Percentiles rank a stretch among this genome's conserved stretches.
Conservation (phyloP, 768 basidiomycete species). For the Phanerochaete sordida region DNA sequence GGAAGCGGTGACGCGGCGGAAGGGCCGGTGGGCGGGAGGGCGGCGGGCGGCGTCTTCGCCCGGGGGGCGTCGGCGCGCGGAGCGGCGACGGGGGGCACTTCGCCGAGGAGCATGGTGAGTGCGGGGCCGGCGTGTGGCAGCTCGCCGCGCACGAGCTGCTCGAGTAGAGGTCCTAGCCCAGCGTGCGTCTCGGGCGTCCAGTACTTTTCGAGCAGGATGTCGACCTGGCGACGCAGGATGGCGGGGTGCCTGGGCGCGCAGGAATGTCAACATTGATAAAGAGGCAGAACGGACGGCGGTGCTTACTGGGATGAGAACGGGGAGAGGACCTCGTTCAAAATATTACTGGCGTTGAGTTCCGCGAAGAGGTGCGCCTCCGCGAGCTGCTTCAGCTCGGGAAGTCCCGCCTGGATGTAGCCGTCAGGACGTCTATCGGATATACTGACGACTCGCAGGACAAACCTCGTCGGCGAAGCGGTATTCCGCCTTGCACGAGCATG, state of each 20-base stretch:
- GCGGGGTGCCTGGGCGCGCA: not conserved
- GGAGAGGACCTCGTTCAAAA: not conserved
- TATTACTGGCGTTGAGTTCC: not conserved
- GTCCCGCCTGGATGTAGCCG: not conserved
- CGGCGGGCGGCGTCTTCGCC: too few relatives aligned
- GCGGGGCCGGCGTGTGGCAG: not conserved
- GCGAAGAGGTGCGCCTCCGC: not conserved
- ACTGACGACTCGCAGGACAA: not conserved
- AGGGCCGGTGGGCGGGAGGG: too few relatives aligned
- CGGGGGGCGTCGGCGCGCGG: too few relatives aligned
- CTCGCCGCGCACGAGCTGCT: not conserved
- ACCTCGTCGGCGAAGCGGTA: constrained; percentile 11
- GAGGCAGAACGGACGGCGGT: not conserved
- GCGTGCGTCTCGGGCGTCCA: not conserved
- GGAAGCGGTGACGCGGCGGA: too few relatives aligned
- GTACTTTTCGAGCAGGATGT: not conserved
- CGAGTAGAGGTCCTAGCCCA: not conserved
- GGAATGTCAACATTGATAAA: too few relatives aligned
- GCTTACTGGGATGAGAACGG: not conserved
- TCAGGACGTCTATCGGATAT: too few relatives aligned
- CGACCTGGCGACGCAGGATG: not conserved
- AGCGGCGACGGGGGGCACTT: too few relatives aligned
- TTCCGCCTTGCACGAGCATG: constrained; percentile 4
- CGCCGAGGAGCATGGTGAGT: not conserved
- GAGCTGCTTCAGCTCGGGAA: not conserved